These are phyloP conservation scores for Dittrichia graveolens DNA, from an alignment of 129 eudicot genomes.

Conservation along the genomic window DNA sequence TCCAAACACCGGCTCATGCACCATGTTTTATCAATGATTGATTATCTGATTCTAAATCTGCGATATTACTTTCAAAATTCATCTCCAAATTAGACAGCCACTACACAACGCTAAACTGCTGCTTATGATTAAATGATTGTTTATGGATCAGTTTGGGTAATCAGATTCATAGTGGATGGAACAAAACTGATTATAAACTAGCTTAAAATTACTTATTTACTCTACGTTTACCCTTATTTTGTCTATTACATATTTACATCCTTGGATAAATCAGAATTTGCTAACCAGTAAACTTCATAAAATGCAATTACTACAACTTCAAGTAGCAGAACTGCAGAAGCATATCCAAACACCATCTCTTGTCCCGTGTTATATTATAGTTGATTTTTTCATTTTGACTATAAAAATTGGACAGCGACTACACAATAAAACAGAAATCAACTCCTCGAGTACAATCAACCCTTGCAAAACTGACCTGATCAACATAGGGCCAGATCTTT, in stretches of 20 bases:
- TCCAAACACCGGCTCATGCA: slow-evolving; percentile 4
- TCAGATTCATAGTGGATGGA: background rate
- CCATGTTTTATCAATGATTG: background rate
- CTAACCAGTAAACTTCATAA: background rate
- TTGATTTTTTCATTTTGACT: background rate
- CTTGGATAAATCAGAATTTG: background rate
- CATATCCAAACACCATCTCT: background rate
- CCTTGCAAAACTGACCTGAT: slow-evolving; percentile 58
- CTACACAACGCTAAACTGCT: background rate
- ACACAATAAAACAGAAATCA: background rate
- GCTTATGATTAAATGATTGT: background rate
- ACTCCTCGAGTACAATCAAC: slow-evolving; percentile 8
- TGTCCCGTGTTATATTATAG: background rate
- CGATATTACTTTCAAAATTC: background rate
- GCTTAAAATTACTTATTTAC: slow-evolving; percentile 1
- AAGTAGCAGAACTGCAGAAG: background rate
- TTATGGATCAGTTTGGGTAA: background rate
- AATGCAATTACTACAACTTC: background rate
- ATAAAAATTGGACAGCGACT: slow-evolving; percentile 5
- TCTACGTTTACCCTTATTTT: background rate
- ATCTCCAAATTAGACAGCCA: background rate
- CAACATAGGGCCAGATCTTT: slow-evolving; percentile 93
- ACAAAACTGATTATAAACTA: background rate
- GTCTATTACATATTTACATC: background rate
- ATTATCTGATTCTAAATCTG: slow-evolving; percentile 3